These are phyloP conservation scores for Lycium ferocissimum DNA, from an alignment of 257 asterid genomes.

Conservation along the genomic window DNA sequence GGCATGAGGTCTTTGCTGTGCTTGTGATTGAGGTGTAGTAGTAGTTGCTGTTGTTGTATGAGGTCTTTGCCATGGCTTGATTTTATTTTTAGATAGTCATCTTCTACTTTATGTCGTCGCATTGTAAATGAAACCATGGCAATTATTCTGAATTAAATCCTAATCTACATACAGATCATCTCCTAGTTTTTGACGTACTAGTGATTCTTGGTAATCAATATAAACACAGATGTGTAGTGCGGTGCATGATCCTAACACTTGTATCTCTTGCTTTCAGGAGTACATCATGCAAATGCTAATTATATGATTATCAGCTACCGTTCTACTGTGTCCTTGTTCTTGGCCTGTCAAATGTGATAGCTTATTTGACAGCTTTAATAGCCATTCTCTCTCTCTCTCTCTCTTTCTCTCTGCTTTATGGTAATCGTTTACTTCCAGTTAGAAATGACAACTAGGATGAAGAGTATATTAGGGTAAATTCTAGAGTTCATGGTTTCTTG, in stretches of 20 bases:
- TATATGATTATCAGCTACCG: slow-evolving; percentile 1
- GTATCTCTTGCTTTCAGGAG: slow-evolving; percentile 12
- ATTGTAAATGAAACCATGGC: not conserved
- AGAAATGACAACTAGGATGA: not conserved
- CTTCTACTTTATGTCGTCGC: not conserved
- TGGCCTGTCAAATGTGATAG: not conserved
- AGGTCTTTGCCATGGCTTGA: slow-evolving; percentile 30
- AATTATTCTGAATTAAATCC: not conserved
- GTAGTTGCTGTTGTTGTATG: slow-evolving; percentile 1
- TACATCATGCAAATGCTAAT: not conserved
- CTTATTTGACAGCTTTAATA: not conserved
- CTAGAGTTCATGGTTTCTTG: not conserved
- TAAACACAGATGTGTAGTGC: slow-evolving; percentile 4
- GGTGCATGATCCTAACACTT: not conserved
- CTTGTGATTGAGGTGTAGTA: not conserved
- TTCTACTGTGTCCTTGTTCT: not conserved
- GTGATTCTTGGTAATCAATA: slow-evolving; percentile 9
- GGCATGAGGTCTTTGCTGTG: not conserved
- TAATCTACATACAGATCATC: not conserved
- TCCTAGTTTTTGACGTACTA: not conserved
- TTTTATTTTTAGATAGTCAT: slow-evolving; percentile 6
- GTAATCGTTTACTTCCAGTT: not conserved
- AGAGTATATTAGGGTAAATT: not conserved
- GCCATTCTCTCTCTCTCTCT: not conserved
- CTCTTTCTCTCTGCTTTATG: not conserved